phyloP scores from a whole-genome alignment of 169 alveolate species.

The Pseudocohnilembus persalinus region DNA sequence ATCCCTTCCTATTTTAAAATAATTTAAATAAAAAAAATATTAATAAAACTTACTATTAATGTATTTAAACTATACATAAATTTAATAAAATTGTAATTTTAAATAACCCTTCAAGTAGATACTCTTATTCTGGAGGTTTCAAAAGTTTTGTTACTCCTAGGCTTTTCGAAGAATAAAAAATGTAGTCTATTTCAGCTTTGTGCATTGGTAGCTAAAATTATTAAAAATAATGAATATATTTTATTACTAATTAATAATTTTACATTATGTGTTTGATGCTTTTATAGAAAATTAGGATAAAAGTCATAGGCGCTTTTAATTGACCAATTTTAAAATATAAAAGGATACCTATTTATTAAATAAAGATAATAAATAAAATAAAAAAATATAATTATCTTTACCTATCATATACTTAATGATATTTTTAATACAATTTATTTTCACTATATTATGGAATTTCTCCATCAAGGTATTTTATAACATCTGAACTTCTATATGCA shows the following conservation, averaged over 20 bases:
- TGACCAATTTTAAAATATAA: not conserved
- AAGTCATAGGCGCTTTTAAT: not conserved
- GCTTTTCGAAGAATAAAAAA: not conserved
- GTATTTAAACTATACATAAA: too few species aligned
- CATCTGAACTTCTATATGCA: not conserved
- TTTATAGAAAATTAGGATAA: not conserved
- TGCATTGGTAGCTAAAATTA: not conserved
- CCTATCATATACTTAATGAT: too few species aligned
- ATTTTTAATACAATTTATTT: too few species aligned
- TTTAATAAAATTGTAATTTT: too few species aligned
- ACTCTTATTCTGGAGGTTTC: not conserved
- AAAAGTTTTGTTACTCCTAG: not conserved
- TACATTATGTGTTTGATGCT: not conserved
- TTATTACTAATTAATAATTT: too few species aligned
- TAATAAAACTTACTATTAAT: not conserved
- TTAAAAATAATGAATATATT: too few species aligned
- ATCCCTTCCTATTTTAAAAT: not conserved
- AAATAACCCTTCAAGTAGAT: not conserved
- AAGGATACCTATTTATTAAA: not conserved
- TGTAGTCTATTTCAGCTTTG: not conserved
- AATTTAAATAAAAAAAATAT: too few species aligned
- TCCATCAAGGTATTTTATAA: not conserved
- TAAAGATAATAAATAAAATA: too few species aligned
- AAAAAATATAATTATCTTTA: too few species aligned
- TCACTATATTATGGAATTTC: not conserved